Conservation (phyloP, 73 alveolate genomes). For the Durusdinium trenchii region DNA sequence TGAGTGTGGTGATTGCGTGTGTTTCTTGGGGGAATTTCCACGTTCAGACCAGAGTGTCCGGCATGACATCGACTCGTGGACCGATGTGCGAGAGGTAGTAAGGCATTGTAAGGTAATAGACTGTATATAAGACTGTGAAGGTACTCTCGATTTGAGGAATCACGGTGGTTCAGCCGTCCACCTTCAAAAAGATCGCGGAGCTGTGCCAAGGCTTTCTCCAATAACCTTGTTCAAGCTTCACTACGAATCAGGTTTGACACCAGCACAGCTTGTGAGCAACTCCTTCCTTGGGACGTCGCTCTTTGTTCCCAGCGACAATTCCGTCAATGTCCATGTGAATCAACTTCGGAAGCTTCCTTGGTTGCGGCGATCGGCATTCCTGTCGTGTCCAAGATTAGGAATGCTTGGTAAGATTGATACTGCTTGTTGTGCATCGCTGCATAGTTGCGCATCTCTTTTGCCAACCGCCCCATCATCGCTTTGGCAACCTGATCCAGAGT, state of each 20-base stretch:
- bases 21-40: too few relatives aligned
- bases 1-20: too few relatives aligned
- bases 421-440: slow-evolving; percentile 82
- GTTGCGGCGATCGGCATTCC: background rate
- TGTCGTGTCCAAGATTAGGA: background rate
- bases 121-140: too few relatives aligned
- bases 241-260: background rate
- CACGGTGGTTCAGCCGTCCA: too few relatives aligned
- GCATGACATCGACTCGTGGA: too few relatives aligned
- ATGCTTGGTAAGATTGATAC: background rate
- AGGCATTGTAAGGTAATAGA: too few relatives aligned
- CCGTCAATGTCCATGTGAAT: slow-evolving; percentile 90
- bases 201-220: slow-evolving; percentile 82
- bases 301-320: slow-evolving; percentile 79
- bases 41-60: too few relatives aligned
- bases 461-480: slow-evolving; percentile 83
- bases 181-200: slow-evolving; percentile 66
- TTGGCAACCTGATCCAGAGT: slow-evolving; percentile 24
- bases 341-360: slow-evolving; percentile 71
- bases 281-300: background rate
- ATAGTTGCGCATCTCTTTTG: slow-evolving; percentile 89
- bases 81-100: too few relatives aligned
- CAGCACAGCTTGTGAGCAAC: background rate
- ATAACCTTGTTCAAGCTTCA: background rate
- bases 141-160: too few relatives aligned